Evolutionary conservation across 768 basidiomycete genomes (phyloP), one percentile per base, ranked within the genome.

Genomic region (Panaeolus cyanescens): DNA sequence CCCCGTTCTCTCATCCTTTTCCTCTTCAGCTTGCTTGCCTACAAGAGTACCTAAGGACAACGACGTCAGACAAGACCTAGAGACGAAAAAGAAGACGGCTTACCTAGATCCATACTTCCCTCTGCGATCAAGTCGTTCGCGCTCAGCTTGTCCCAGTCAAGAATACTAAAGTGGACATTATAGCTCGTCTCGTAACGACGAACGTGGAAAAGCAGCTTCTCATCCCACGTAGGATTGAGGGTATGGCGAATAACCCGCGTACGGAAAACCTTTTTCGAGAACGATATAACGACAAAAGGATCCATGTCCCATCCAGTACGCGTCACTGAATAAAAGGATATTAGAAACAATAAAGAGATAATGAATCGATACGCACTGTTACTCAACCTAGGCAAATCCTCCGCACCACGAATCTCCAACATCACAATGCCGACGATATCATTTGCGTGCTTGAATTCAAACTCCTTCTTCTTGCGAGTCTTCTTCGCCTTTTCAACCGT

Each of bases 81-180:
- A 13, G 9, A 28, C 13, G 15, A 28, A 2, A 15, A 15, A 50
- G 40, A 22, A 22, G 25, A 34, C 1, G 6, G 13, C 45, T 10
- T 9, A 50, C 45, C 45, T 15, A 98, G 80, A 40, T 90, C 86
- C 62, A 98, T 82, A 5, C 76, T 77, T 2, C 84, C 87, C 58
- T 93, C 91, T 17, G 95, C 95, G 33, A 99, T 87, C 65, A 90
- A 84, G 71, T 98, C 96, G 70, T 99, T 97, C 5, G 86, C 84
- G 32, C 85, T 86, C 12, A 94, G 82, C 74, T 98, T 98, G 75
- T 99, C 96, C 96, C 96, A 99, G 72, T 99, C 96, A 55, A 95
- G 87, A 2, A 99, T 86, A 0, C 87, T 85, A 55, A 97, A 85
- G 65, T 93, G 86, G 7, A 95, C 80, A 58, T 88, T 84, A 79